phyloP scores from a whole-genome alignment of 2,329 filamentous ascomycete genomes.

The Clonostachys sp. region DNA sequence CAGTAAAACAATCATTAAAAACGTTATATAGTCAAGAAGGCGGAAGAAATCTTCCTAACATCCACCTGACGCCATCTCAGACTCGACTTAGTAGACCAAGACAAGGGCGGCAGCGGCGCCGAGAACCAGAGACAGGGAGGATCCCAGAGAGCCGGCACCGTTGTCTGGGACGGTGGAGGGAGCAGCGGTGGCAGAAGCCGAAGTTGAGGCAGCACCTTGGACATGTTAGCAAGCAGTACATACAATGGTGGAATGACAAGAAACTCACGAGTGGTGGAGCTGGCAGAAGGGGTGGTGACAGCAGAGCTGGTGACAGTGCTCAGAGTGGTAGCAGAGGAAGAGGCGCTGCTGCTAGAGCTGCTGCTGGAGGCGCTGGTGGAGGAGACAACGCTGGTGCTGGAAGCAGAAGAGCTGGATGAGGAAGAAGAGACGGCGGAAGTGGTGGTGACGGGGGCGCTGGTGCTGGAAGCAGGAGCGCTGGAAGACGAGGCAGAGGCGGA shows the following conservation, averaged over 20 bases:
- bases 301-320: conserved; percentile 3
- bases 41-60: not conserved
- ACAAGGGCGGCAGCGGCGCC: conserved; percentile 23
- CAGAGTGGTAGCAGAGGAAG: conserved; percentile 1
- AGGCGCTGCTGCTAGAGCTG: no score
- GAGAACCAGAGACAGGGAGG: conserved; percentile 22
- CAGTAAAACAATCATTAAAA: not conserved
- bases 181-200: conserved; percentile 1
- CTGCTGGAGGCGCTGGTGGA: conserved; percentile 4
- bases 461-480: conserved; percentile 3
- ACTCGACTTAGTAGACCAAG: conserved; percentile 17
- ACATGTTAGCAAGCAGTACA: no score
- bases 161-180: conserved; percentile 12
- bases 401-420: conserved; percentile 1
- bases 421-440: conserved; percentile 3
- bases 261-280: not conserved
- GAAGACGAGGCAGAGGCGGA: conserved; percentile 5
- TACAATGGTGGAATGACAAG: no score
- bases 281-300: conserved; percentile 8
- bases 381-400: conserved; percentile 8
- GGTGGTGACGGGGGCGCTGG: conserved; percentile 3
- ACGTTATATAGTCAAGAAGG: not conserved
- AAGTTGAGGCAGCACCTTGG: conserved; percentile 9
- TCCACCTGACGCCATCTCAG: not conserved
- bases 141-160: conserved; percentile 20